phyloP scores from a whole-genome alignment of 2,329 filamentous ascomycete species.

The Monilinia polystroma region DNA sequence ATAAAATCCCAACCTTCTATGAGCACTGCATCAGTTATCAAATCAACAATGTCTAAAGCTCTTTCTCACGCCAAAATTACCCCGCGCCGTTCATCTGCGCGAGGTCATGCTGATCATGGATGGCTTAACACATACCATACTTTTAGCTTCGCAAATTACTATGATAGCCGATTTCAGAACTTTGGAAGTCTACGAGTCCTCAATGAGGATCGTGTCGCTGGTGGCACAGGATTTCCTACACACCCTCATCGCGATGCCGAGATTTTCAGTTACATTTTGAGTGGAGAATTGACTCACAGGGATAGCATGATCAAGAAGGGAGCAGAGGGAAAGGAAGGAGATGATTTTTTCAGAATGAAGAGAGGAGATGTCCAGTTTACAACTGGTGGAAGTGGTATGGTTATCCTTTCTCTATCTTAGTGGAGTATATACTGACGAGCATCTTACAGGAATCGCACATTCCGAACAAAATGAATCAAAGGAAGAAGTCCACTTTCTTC shows the following conservation, averaged over 20 bases:
- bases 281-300: constrained; percentile 81
- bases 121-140: constrained; percentile 74
- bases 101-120: constrained; percentile 78
- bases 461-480: constrained; percentile 78
- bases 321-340: constrained; percentile 52
- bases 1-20: constrained; percentile 28
- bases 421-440: constrained; percentile 26
- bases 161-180: constrained; percentile 46
- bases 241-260: constrained; percentile 85
- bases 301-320: constrained; percentile 79
- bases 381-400: constrained; percentile 71
- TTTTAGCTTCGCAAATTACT: constrained; percentile 27
- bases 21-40: constrained; percentile 39
- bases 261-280: constrained; percentile 87
- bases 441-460: constrained; percentile 63
- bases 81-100: constrained; percentile 67
- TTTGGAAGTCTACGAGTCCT: constrained; percentile 81
- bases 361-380: constrained; percentile 88
- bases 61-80: constrained; percentile 70
- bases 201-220: constrained; percentile 81
- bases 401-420: neutral
- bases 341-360: constrained; percentile 69
- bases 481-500: constrained; percentile 75
- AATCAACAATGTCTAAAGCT: constrained; percentile 57
- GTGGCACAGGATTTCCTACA: constrained; percentile 75